A percentile compares a stretch with the other conserved stretches of the same genome.
Conservation (phyloP, 768 basidiomycete genomes). For the Pleurotus djamor region DNA sequence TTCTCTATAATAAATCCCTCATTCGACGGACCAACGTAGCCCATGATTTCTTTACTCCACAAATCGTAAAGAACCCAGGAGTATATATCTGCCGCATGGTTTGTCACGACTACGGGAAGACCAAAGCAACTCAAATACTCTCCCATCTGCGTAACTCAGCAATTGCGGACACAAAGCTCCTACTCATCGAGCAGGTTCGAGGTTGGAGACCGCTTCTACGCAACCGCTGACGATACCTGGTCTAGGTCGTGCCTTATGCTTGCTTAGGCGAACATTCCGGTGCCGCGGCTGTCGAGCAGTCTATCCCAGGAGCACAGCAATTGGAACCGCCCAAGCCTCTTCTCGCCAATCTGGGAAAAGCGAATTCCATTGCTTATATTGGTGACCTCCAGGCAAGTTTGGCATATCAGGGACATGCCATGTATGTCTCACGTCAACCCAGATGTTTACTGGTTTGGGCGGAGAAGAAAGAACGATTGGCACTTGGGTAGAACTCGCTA, state of each 20-base stretch:
- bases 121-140: constrained; percentile 20
- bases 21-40: constrained; percentile 7
- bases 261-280: constrained; percentile 9
- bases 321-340: constrained; percentile 19
- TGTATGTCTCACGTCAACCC: neutral
- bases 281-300: neutral
- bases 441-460: constrained; percentile 26
- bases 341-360: constrained; percentile 21
- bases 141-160: constrained; percentile 20
- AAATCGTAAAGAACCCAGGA: constrained; percentile 20
- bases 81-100: constrained; percentile 24
- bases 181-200: constrained; percentile 17
- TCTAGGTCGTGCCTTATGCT: constrained; percentile 13
- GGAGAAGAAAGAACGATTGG: constrained; percentile 25
- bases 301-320: neutral
- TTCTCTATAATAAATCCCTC: neutral
- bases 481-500: constrained; percentile 19
- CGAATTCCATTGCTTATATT: constrained; percentile 13
- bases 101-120: constrained; percentile 28
- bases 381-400: constrained; percentile 21
- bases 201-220: neutral
- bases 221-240: neutral
- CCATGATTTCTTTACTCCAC: constrained; percentile 29
- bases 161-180: constrained; percentile 15
- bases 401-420: neutral